phyloP scores from a whole-genome alignment of 208 protist species.

The Crithidia expoeki region DNA sequence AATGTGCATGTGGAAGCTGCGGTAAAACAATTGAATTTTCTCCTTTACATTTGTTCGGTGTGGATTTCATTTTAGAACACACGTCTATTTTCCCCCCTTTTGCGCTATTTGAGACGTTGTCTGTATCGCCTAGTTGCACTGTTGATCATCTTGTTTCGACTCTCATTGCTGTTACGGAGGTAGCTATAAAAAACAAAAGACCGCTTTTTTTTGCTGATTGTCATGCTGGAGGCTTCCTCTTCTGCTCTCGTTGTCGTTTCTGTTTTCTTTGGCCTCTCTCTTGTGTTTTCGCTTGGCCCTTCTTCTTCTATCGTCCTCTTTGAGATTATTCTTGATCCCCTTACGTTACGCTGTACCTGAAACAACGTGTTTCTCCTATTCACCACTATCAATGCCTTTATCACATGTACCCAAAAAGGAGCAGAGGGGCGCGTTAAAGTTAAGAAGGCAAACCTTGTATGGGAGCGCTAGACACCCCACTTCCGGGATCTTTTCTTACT shows the following conservation, averaged over 20 bases:
- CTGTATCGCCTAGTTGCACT: no score
- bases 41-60: no score
- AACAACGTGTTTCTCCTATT: constrained; percentile 7
- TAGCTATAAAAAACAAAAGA: not conserved
- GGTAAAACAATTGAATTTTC: no score
- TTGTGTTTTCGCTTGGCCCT: not conserved
- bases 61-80: no score
- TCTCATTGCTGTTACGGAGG: no score
- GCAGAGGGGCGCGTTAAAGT: not conserved
- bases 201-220: not conserved
- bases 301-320: not conserved
- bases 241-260: not conserved
- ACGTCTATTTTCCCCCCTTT: not conserved
- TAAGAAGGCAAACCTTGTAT: no score
- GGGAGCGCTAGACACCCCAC: no score
- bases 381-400: not conserved
- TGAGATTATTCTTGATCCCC: not conserved
- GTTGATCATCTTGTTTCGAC: no score
- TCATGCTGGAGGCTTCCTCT: not conserved
- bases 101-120: not conserved
- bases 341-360: constrained; percentile 10
- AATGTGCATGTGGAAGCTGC: no score
- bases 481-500: no score
- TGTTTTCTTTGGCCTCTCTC: not conserved
- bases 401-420: not conserved